phyloP scores from a whole-genome alignment of 305 asterid species.

The Plantago rigida region DNA sequence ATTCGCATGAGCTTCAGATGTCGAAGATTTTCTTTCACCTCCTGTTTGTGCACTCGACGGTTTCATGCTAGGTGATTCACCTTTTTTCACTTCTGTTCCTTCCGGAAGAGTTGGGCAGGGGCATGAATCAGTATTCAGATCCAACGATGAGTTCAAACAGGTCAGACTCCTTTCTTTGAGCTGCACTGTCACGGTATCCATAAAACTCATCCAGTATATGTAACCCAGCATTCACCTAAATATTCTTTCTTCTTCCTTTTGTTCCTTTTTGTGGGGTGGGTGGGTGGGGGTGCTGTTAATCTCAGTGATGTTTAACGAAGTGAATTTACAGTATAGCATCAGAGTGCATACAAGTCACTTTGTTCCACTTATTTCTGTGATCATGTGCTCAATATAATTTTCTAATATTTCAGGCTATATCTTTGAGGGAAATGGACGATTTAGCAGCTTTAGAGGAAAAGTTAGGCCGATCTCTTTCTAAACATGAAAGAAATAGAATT shows the following conservation, averaged over 20 bases:
- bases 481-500: slow-evolving; percentile 75
- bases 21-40: slow-evolving; percentile 93
- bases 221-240: background rate
- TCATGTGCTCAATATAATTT: slow-evolving; percentile 13
- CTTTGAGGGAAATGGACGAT: slow-evolving; percentile 80
- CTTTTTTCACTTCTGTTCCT: slow-evolving; percentile 90
- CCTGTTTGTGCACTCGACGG: slow-evolving; percentile 86
- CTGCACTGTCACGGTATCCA: slow-evolving; percentile 14
- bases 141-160: slow-evolving; percentile 91
- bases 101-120: slow-evolving; percentile 91
- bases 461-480: slow-evolving; percentile 76
- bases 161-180: slow-evolving; percentile 31
- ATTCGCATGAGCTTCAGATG: slow-evolving; percentile 91
- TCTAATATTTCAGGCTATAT: slow-evolving; percentile 53
- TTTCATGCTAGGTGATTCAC: slow-evolving; percentile 88
- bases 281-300: background rate
- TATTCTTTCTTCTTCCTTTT: background rate
- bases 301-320: slow-evolving; percentile 19
- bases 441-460: slow-evolving; percentile 76
- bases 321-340: slow-evolving; percentile 4
- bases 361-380: slow-evolving; percentile 8
- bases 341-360: background rate
- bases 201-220: no score
- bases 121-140: slow-evolving; percentile 71
- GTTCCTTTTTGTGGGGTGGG: no score